Base-by-base conservation (phyloP, 495 filamentous ascomycete species). In the Darksidea phi region DNA sequence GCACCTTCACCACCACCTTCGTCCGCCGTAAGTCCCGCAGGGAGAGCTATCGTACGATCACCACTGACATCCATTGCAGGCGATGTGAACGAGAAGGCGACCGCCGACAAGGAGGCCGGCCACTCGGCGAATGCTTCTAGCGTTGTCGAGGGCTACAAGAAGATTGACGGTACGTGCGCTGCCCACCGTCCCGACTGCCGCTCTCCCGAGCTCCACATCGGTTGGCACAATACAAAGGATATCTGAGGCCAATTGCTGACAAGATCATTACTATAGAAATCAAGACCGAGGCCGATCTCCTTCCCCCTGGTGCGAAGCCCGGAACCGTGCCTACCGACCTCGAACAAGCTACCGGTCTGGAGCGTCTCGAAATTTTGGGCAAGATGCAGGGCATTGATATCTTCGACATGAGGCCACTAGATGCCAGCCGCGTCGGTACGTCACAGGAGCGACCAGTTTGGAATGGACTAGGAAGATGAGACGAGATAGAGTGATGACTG, bases 311-410 rank as follows among this genome's bases (percentile, higher is more conserved):
- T 76, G 90, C 87, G 69, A 76, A 79, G 54, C 77, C 86, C 63
- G 94, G 93, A 66, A 89, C 88, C 74, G 80, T 99, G 65, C 90
- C 94, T 60, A 90, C 89, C 78, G 94, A 99, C 76, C 72, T 92
- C 72, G 89, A 96, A 70, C 94, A 99, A 75, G 79, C 93, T 45
- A 97, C 94, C 64, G 94, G 94, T 84, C 81, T 99, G 51, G 94
- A 99, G 81, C 93, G 94, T 78, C 84, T 99, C 70, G 94, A 99
- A 76, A 92, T 99, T 69, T 79, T 97, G 77, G 94, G 94, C 76
- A 99, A 99, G 84, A 96, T 97, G 87, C 89, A 97, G 80, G 90
- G 94, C 67, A 81, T 99, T 63, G 94, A 99, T 75, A 81, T 97
- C 72, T 99, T 97, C 78, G 95, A 99, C 77, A 96, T 96, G 92